Evolutionary conservation across 2,329 filamentous ascomycete species (phyloP).

Genomic region (Fusarium sp.): DNA sequence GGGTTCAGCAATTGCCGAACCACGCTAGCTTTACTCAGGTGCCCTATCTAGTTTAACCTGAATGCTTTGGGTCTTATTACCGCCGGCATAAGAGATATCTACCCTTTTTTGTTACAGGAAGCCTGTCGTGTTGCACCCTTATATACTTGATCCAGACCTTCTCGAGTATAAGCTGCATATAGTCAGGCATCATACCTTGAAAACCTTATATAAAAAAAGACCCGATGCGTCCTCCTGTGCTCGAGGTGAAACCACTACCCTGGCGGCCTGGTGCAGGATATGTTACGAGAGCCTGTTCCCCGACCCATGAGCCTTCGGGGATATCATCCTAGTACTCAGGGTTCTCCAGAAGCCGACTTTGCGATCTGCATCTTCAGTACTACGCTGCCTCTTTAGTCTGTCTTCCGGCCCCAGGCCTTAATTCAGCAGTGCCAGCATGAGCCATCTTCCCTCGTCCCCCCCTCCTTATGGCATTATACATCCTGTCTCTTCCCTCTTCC

Average conservation of each 20-base stretch:
- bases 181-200: too few relatives aligned
- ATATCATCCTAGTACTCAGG: conserved; percentile 3
- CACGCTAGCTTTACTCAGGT: conserved; percentile 12
- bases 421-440: background rate
- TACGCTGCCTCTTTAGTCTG: background rate
- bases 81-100: background rate
- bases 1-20: background rate
- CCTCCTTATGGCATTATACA: background rate
- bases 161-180: background rate
- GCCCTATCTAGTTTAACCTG: background rate
- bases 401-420: background rate
- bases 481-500: too few relatives aligned
- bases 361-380: conserved; percentile 22
- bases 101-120: background rate
- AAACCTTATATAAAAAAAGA: too few relatives aligned
- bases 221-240: background rate
- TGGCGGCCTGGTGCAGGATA: background rate
- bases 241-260: too few relatives aligned
- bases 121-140: background rate
- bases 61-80: background rate
- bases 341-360: conserved; percentile 18
- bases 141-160: background rate
- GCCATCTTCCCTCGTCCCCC: too few relatives aligned
- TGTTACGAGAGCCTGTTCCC: background rate
- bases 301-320: background rate